These are phyloP conservation scores for Eucalyptus rudis DNA, from an alignment of 345 rosid species.

Conservation along the genomic window DNA sequence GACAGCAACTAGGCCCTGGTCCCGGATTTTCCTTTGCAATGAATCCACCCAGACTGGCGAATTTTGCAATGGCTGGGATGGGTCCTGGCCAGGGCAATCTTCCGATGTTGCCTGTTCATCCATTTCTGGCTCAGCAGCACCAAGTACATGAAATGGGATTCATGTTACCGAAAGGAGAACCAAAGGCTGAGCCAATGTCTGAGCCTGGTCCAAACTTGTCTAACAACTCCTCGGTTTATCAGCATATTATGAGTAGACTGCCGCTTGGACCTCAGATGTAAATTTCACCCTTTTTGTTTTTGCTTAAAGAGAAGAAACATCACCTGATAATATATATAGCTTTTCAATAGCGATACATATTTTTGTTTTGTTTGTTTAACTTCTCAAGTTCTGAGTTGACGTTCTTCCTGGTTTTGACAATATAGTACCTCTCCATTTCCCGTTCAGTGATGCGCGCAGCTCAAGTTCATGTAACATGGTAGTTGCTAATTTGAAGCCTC, in stretches of 20 bases:
- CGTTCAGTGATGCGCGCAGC: neutral
- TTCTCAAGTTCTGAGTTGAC: neutral
- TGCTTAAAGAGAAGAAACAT: neutral
- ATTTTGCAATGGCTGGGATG: constrained; percentile 57
- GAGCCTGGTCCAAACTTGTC: constrained; percentile 51
- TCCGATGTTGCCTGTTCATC: constrained; percentile 43
- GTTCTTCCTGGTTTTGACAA: neutral
- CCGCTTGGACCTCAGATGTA: constrained; percentile 70
- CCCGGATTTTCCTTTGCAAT: constrained; percentile 57
- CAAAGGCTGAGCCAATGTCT: constrained; percentile 58
- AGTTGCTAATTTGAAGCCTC: neutral
- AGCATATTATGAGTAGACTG: constrained; percentile 73
- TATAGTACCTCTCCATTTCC: neutral
- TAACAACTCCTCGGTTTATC: constrained; percentile 32
- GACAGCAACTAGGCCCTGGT: constrained; percentile 55
- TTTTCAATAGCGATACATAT: neutral
- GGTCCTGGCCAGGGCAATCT: constrained; percentile 52
- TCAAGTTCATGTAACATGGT: neutral
- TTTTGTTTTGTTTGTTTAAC: neutral
- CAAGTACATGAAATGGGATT: constrained; percentile 38
- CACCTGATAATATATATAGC: neutral
- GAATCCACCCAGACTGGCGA: constrained; percentile 47
- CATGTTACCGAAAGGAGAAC: constrained; percentile 73
- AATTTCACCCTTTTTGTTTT: neutral
- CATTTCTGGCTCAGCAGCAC: constrained; percentile 39